These are phyloP conservation scores for Rutidosis leptorrhynchoides DNA, from an alignment of 129 eudicot genomes.

Conservation along the genomic window DNA sequence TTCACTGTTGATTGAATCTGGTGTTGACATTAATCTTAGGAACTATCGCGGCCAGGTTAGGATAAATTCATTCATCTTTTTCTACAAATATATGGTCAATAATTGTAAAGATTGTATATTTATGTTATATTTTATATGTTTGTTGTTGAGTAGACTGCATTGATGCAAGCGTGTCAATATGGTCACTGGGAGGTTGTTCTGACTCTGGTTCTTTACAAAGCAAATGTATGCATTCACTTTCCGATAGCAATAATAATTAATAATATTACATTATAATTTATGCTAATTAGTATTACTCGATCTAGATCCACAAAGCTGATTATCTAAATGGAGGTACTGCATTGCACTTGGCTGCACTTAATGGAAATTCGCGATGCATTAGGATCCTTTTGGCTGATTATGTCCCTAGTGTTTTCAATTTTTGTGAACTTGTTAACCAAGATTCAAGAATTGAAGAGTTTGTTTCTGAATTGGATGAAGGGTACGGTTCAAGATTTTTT, in stretches of 20 bases:
- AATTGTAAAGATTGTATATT: neutral
- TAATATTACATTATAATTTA: neutral
- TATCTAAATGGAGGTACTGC: conserved; percentile 93
- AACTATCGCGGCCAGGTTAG: conserved; percentile 94
- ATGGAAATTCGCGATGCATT: conserved; percentile 86
- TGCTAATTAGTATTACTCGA: conserved; percentile 18
- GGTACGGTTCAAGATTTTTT: conserved; percentile 40
- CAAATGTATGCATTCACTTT: conserved; percentile 56
- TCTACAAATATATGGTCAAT: neutral
- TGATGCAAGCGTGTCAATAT: conserved; percentile 99
- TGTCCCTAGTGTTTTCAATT: conserved; percentile 68
- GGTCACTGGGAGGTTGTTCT: conserved; percentile 99
- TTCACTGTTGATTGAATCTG: conserved; percentile 71
- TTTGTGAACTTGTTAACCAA: conserved; percentile 43
- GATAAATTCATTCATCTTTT: neutral
- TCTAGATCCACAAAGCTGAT: conserved; percentile 83
- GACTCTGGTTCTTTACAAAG: conserved; percentile 71
- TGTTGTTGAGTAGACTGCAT: conserved; percentile 69
- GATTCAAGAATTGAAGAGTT: conserved; percentile 46
- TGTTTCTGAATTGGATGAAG: conserved; percentile 47
- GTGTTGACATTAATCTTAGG: conserved; percentile 90
- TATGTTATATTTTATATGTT: neutral
- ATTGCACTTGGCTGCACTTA: conserved; percentile 80
- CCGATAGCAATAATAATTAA: neutral
- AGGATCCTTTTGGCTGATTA: conserved; percentile 84